These are phyloP conservation scores for Talaromyces piceae DNA, from an alignment of 2,329 filamentous ascomycete species.

Conservation along the genomic window DNA sequence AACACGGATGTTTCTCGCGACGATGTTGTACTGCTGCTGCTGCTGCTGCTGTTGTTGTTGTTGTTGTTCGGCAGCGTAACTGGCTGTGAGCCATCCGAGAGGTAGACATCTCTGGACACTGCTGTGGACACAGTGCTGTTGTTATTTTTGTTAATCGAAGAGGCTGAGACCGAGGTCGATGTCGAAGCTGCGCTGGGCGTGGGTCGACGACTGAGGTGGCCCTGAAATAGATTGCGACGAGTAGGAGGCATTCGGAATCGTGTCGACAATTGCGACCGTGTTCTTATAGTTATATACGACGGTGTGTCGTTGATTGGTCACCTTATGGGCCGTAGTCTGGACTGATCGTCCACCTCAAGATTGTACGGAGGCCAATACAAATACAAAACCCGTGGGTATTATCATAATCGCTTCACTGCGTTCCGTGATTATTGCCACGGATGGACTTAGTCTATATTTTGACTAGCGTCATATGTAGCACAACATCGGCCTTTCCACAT, in stretches of 20 bases:
- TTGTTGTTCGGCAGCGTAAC: neutral
- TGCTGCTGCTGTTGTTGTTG: too few species aligned
- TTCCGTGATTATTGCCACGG: too few species aligned
- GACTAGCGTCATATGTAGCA: too few species aligned
- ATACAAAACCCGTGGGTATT: too few species aligned
- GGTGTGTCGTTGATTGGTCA: too few species aligned
- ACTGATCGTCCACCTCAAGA: too few species aligned
- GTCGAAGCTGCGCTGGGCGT: neutral
- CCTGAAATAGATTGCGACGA: slow-evolving; percentile 10
- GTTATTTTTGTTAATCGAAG: slow-evolving; percentile 1
- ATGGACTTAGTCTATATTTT: too few species aligned
- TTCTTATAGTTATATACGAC: too few species aligned
- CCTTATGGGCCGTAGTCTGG: too few species aligned
- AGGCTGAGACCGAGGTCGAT: neutral
- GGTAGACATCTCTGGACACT: neutral
- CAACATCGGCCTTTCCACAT: too few species aligned
- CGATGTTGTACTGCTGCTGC: neutral
- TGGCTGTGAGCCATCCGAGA: neutral
- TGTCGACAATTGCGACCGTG: neutral
- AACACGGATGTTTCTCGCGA: neutral
- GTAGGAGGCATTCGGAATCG: slow-evolving; percentile 7
- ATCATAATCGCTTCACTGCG: too few species aligned
- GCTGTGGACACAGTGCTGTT: neutral
- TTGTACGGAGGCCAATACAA: too few species aligned
- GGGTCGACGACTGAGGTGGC: slow-evolving; percentile 9